Conservation (phyloP, 805 yeast species). For the Ogataea siamensis region DNA sequence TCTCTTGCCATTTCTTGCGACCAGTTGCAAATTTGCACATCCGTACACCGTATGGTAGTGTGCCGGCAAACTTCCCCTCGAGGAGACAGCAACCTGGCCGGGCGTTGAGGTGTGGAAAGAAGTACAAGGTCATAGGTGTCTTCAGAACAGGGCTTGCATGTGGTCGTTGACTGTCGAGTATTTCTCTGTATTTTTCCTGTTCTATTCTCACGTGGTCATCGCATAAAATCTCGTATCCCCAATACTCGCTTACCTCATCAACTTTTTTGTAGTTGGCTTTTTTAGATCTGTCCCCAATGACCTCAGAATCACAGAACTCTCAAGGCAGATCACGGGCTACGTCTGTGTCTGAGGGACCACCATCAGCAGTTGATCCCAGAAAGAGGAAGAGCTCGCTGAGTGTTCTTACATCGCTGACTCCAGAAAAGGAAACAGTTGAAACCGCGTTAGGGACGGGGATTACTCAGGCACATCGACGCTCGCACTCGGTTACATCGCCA, state of each 20-base stretch:
- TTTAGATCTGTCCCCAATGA: slow-evolving; percentile 5
- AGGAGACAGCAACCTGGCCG: too few species aligned
- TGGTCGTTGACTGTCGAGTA: too few species aligned
- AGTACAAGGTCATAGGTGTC: too few species aligned
- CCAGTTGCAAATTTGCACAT: slow-evolving; percentile 5
- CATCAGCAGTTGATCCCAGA: neutral
- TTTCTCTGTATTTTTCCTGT: too few species aligned
- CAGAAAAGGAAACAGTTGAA: slow-evolving; percentile 9
- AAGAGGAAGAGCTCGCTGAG: slow-evolving; percentile 9
- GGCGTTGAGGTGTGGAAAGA: too few species aligned
- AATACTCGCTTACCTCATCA: slow-evolving; percentile 8
- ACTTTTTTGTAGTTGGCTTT: slow-evolving; percentile 6
- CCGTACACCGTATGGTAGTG: slow-evolving; percentile 4
- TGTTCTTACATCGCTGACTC: slow-evolving; percentile 4
- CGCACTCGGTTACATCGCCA: slow-evolving; percentile 18
- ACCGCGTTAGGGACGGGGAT: slow-evolving; percentile 9
- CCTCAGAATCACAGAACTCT: neutral
- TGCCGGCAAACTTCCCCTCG: too few species aligned
- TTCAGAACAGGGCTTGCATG: too few species aligned
- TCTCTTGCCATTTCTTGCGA: slow-evolving; percentile 4
- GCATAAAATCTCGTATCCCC: too few species aligned
- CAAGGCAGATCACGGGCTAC: slow-evolving; percentile 1
- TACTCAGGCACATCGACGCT: slow-evolving; percentile 14
- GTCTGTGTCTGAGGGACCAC: neutral
- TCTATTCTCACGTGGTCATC: too few species aligned